phyloP scores from a whole-genome alignment of 2,329 filamentous ascomycete genomes.

The Hypoxylon sp. region DNA sequence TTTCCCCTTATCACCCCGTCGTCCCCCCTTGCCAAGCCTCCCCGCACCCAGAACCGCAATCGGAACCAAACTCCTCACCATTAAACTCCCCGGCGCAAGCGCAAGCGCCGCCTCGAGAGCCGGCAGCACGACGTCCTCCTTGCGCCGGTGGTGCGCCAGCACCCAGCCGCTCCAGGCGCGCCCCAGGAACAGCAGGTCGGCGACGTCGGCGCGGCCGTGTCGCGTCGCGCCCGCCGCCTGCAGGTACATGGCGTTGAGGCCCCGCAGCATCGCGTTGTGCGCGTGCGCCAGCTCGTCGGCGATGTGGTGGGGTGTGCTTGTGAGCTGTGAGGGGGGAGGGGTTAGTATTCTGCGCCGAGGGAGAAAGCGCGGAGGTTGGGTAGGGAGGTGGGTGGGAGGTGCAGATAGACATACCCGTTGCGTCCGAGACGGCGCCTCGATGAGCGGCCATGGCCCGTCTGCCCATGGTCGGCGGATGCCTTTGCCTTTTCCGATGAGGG shows the following conservation, averaged over 20 bases:
- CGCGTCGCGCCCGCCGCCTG: constrained; percentile 48
- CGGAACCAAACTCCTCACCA: too few relatives aligned
- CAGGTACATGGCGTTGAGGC: constrained; percentile 49
- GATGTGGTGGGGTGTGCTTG: constrained; percentile 41
- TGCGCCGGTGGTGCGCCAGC: constrained; percentile 44
- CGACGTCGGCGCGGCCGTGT: constrained; percentile 38
- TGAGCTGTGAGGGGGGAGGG: constrained; percentile 29
- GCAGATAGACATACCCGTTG: constrained; percentile 21
- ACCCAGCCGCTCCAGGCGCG: constrained; percentile 44
- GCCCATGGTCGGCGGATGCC: constrained; percentile 38
- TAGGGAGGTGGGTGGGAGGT: not conserved
- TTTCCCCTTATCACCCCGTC: too few relatives aligned
- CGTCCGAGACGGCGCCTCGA: constrained; percentile 38
- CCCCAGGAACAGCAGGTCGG: constrained; percentile 46
- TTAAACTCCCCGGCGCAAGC: constrained; percentile 32
- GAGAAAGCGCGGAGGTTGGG: not conserved
- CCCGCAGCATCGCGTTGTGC: constrained; percentile 49
- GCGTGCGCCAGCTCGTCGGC: constrained; percentile 47
- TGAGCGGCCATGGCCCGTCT: constrained; percentile 43
- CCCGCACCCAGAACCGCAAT: too few relatives aligned
- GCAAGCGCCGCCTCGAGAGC: constrained; percentile 39
- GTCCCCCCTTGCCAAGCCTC: too few relatives aligned
- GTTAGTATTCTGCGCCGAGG: not conserved
- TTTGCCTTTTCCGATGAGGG: constrained; percentile 4
- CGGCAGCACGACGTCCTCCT: constrained; percentile 46